phyloP scores from a whole-genome alignment of 2,329 filamentous ascomycete species.

The Fonsecaea nubica region DNA sequence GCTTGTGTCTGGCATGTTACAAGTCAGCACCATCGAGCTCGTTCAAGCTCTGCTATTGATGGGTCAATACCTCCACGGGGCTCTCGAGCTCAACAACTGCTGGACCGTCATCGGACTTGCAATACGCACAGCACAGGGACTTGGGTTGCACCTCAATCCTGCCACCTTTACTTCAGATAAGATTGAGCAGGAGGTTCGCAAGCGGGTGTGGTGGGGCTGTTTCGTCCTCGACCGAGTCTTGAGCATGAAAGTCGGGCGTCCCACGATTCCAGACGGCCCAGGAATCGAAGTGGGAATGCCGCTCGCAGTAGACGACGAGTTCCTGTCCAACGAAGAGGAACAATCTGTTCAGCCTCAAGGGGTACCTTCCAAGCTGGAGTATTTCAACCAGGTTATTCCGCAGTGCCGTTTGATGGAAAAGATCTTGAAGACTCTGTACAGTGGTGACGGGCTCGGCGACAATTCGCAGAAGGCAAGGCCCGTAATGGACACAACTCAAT shows the following conservation, averaged over 20 bases:
- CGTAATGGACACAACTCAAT: slow-evolving; percentile 10
- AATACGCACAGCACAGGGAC: slow-evolving; percentile 15
- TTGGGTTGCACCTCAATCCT: slow-evolving; percentile 16
- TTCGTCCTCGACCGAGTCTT: slow-evolving; percentile 15
- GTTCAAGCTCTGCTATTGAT: slow-evolving; percentile 16
- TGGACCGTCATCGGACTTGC: slow-evolving; percentile 17
- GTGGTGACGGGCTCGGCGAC: background rate
- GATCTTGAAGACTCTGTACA: slow-evolving; percentile 12
- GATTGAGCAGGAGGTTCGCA: slow-evolving; percentile 14
- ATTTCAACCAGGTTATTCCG: slow-evolving; percentile 15
- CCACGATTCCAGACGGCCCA: slow-evolving; percentile 14
- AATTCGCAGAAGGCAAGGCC: slow-evolving; percentile 4
- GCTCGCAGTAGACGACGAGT: slow-evolving; percentile 17
- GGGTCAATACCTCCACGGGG: slow-evolving; percentile 14
- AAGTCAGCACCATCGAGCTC: slow-evolving; percentile 18
- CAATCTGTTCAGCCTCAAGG: slow-evolving; percentile 4
- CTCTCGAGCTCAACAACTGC: slow-evolving; percentile 10
- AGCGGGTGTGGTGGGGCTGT: slow-evolving; percentile 15
- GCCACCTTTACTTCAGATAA: slow-evolving; percentile 6
- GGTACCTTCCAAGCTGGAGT: slow-evolving; percentile 12
- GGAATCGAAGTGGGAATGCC: slow-evolving; percentile 14
- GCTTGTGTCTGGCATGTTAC: slow-evolving; percentile 10
- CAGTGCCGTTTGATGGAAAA: slow-evolving; percentile 18
- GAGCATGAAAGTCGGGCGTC: slow-evolving; percentile 13
- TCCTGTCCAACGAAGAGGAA: background rate